Evolutionary conservation across 306 rosid genomes (phyloP).

Genomic region (Pterocarpus santalinus): DNA sequence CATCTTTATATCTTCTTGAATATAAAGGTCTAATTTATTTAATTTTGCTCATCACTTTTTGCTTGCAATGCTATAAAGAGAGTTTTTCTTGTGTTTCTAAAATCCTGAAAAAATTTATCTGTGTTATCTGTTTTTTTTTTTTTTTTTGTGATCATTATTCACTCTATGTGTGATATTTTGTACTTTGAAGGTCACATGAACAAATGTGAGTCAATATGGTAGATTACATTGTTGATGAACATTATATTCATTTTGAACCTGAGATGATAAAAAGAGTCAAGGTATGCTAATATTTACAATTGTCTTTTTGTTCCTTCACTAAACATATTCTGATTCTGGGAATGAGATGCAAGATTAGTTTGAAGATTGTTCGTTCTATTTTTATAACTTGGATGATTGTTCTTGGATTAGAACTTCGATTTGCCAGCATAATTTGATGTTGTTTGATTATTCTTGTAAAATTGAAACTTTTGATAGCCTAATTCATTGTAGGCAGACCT

Average conservation of each 20-base stretch:
- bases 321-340: background rate
- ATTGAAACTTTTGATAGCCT: too few species aligned
- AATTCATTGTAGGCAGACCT: too few species aligned
- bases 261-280: conserved; percentile 78
- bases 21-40: conserved; percentile 30
- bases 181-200: conserved; percentile 80
- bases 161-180: too few species aligned
- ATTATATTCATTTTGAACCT: conserved; percentile 73
- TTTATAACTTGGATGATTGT: too few species aligned
- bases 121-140: conserved; percentile 21
- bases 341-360: too few species aligned
- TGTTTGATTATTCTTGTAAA: too few species aligned
- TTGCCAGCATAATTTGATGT: too few species aligned
- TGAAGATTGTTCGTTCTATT: too few species aligned
- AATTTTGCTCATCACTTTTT: conserved; percentile 9
- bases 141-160: background rate
- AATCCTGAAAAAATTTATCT: conserved; percentile 9
- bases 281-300: background rate
- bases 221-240: conserved; percentile 82
- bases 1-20: conserved; percentile 37
- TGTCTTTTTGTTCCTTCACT: conserved; percentile 36
- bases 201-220: conserved; percentile 86
- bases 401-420: too few species aligned
- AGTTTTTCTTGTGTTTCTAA: conserved; percentile 30
- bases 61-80: background rate